Conservation (phyloP, 805 yeast genomes). For the Millerozyma miso region DNA sequence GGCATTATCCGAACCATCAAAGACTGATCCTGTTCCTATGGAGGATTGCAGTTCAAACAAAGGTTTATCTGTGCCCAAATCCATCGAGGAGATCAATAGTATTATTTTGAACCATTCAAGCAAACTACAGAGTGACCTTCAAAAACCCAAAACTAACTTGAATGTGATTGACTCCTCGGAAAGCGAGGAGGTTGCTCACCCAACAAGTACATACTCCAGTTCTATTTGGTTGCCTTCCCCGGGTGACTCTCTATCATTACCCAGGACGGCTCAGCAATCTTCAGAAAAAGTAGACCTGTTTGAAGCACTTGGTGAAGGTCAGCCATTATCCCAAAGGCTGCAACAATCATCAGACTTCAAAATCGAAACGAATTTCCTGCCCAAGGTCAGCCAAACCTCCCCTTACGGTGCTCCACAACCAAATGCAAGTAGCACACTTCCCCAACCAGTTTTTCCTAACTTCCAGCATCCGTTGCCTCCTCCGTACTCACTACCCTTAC, state of each 20-base stretch:
- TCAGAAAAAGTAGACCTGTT: not conserved
- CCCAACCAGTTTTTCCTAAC: not conserved
- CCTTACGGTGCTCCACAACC: too few species aligned
- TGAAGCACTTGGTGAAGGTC: not conserved
- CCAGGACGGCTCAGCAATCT: not conserved
- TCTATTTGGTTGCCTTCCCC: not conserved
- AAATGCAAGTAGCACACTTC: too few species aligned
- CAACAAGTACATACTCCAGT: not conserved
- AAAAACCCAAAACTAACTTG: not conserved
- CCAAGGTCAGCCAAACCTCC: too few species aligned
- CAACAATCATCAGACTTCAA: not conserved
- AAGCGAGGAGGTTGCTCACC: not conserved
- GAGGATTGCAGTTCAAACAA: not conserved
- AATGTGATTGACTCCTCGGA: not conserved
- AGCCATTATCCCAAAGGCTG: not conserved
- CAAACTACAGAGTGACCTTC: slow-evolving; percentile 14
- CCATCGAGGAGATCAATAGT: slow-evolving; percentile 36
- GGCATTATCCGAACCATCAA: not conserved
- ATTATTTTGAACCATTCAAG: slow-evolving; percentile 32
- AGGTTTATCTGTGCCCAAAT: slow-evolving; percentile 12
- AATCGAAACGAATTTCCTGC: too few species aligned
- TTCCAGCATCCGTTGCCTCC: not conserved
- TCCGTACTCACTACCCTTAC: not conserved
- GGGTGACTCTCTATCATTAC: not conserved
- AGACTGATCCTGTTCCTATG: not conserved